Conservation (phyloP, 306 rosid species). For the cucumber (Cucumis sativus) region Cucumber_9930_V3 NC_026660.2:2554501-2555000, state of each 20-base stretch:
- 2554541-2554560: constrained; percentile 24
- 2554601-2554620: constrained; percentile 54
- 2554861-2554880: constrained; percentile 29
- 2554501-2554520: constrained; percentile 1
- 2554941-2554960: constrained; percentile 95
- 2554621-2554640: constrained; percentile 73
- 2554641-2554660: constrained; percentile 74
- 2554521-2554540: constrained; percentile 35
- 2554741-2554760: constrained; percentile 40
- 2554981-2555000: constrained; percentile 32
- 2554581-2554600: constrained; percentile 55
- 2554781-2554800: constrained; percentile 69
- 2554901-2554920: constrained; percentile 21
- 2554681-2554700: background rate
- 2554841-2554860: constrained; percentile 51
- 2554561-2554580: constrained; percentile 34
- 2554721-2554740: constrained; percentile 40
- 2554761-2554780: constrained; percentile 52
- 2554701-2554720: background rate
- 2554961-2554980: constrained; percentile 58
- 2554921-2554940: constrained; percentile 56
- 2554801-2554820: constrained; percentile 44
- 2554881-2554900: constrained; percentile 12
- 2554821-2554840: constrained; percentile 68
- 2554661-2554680: constrained; percentile 5